Evolutionary conservation across 495 filamentous ascomycete genomes (phyloP).

Genomic region (Cairneyella variabilis): DNA sequence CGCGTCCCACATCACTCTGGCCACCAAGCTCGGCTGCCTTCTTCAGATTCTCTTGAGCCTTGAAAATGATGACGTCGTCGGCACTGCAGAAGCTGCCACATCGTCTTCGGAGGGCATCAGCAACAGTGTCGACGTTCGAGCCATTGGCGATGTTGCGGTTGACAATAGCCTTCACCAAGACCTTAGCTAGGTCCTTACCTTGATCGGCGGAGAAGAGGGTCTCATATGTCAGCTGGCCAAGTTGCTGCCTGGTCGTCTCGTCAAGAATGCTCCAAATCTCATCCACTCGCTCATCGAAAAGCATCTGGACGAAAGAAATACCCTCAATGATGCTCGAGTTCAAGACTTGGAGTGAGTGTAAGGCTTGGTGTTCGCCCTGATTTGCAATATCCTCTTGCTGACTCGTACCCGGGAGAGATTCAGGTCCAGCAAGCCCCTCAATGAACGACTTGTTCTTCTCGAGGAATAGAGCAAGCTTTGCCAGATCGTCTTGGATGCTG

Average conservation of each 20-base stretch:
- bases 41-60: conserved; percentile 91
- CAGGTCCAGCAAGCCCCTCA: conserved; percentile 83
- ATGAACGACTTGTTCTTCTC: conserved; percentile 83
- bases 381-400: conserved; percentile 86
- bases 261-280: conserved; percentile 84
- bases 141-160: conserved; percentile 95
- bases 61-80: conserved; percentile 96
- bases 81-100: conserved; percentile 97
- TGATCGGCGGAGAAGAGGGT: conserved; percentile 71
- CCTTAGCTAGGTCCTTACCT: conserved; percentile 90
- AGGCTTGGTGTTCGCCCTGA: conserved; percentile 88
- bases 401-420: conserved; percentile 64
- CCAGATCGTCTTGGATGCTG: conserved; percentile 73
- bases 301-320: conserved; percentile 87
- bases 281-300: conserved; percentile 87
- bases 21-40: conserved; percentile 72
- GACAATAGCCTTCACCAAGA: conserved; percentile 95
- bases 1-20: conserved; percentile 73
- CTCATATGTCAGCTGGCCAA: conserved; percentile 78
- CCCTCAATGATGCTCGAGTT: conserved; percentile 88
- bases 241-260: conserved; percentile 58
- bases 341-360: conserved; percentile 77
- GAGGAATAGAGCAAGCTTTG: conserved; percentile 75
- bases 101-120: conserved; percentile 81
- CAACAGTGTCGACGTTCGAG: conserved; percentile 94